Base-by-base conservation (phyloP, 2,329 filamentous ascomycete genomes). In the Aciculosporium take region DNA sequence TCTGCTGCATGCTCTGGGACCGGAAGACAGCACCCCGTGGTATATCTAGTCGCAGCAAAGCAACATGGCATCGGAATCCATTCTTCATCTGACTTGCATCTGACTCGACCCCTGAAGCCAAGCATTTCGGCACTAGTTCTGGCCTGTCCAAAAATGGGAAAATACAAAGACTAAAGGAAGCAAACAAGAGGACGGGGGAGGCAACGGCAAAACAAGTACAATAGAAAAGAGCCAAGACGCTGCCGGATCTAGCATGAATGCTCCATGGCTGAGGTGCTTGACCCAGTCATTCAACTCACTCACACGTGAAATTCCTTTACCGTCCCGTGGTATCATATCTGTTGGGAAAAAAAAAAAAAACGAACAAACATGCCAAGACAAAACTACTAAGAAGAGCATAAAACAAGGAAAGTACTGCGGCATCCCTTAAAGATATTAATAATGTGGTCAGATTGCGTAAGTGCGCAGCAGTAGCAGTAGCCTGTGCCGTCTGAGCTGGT, bases 281-380 rank as follows among this genome's bases (percentile, higher is more conserved):
- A 36, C 39, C 32, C 41, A 39, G 25, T 15, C 44, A 38, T 33
- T n/a, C 15, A 35, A 30, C 37, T 30, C 41, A 41, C 27, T 31
- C 44, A 38, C 20, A 37, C 27, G 24, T 23, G 37, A 27, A 31
- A 21, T 41, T n/a, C n/a, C 37, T 37, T 37, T 44, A 30, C 47
- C 41, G 42, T 51, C 45, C 42, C 41, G 48, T 54, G 51, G 50
- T 54, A 55, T 54, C 53, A 55, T 53, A 45, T 47, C 44, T 28
- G 36, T 35, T 35, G 41, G 27, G 5, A 30, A 37, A 23, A 44
- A 46, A 41, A 37, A 29, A 8, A 32, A 2, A 36, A 21, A 18
- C 2, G 13, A 21, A 21, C 5, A 21, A n/a, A 15, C 31, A 23
- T 20, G 8, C 10, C 12, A 43, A 46, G 34, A 42, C 35, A 43